Conservation (phyloP, 1,284 basidiomycete species). For the Neonothopanus nambi region DNA sequence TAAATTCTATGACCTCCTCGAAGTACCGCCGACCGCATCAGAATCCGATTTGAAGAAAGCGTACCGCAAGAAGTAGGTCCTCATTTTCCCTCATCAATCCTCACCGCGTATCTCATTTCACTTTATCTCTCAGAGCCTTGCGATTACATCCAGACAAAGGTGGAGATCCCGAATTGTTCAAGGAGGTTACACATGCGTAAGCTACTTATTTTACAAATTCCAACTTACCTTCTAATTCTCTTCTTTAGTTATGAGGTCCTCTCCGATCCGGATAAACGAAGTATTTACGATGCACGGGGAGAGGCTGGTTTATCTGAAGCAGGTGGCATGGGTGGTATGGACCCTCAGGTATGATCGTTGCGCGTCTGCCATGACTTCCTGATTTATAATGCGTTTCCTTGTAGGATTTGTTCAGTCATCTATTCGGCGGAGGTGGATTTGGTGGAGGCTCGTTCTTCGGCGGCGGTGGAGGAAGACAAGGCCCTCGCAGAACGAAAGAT, state of each 20-base stretch:
- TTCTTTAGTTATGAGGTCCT: conserved; percentile 84
- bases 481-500: conserved; percentile 98
- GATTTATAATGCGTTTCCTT: conserved; percentile 6
- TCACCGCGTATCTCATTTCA: conserved; percentile 12
- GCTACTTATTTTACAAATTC: conserved; percentile 28
- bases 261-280: conserved; percentile 86
- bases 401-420: conserved; percentile 95
- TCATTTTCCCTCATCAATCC: conserved; percentile 11
- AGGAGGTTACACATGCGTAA: conserved; percentile 95
- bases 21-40: conserved; percentile 74
- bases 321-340: conserved; percentile 94
- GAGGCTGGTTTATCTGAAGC: conserved; percentile 90
- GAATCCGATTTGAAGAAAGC: conserved; percentile 91
- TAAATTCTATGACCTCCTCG: conserved; percentile 89
- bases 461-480: conserved; percentile 61
- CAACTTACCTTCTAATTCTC: conserved; percentile 8
- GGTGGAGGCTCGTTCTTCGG: conserved; percentile 66
- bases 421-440: conserved; percentile 80
- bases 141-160: conserved; percentile 95
- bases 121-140: conserved; percentile 66
- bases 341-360: conserved; percentile 70
- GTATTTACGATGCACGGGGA: conserved; percentile 89
- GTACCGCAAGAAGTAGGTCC: conserved; percentile 84
- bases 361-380: conserved; percentile 24
- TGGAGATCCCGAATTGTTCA: conserved; percentile 96